A percentile compares a stretch with the other conserved stretches of the same genome.
Evolutionary conservation across 73 alveolate genomes (phyloP).

Genomic region (Breviolum minutum): DNA sequence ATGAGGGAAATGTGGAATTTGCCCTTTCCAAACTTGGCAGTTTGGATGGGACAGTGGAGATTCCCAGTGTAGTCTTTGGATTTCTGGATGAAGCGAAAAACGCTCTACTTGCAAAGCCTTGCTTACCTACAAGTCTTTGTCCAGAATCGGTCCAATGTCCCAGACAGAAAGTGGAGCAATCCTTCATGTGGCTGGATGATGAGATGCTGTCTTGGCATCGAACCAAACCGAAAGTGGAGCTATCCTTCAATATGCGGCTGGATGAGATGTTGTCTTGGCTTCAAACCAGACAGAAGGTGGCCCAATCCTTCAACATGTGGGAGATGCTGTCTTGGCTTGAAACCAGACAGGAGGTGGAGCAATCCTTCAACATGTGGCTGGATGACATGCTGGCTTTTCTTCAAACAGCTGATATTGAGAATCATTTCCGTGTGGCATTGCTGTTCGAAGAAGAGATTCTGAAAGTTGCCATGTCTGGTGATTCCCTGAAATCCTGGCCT

Average conservation of each 20-base stretch:
- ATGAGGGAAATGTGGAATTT: neutral
- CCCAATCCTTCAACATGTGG: too few relatives aligned
- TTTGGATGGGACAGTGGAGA: neutral
- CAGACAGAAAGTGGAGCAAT: too few relatives aligned
- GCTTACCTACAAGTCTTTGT: neutral
- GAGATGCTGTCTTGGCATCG: too few relatives aligned
- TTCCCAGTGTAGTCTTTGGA: neutral
- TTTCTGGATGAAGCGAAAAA: conserved; percentile 12
- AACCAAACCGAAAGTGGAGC: too few relatives aligned
- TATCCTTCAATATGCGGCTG: too few relatives aligned
- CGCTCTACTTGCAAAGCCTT: neutral
- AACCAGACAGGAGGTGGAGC: neutral
- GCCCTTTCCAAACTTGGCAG: neutral
- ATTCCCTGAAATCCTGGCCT: conserved; percentile 13
- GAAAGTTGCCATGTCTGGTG: neutral
- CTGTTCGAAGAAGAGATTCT: conserved; percentile 35
- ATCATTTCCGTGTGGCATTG: conserved; percentile 39
- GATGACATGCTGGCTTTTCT: neutral
- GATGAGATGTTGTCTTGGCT: conserved; percentile 18
- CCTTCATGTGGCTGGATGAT: too few relatives aligned
- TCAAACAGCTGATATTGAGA: conserved; percentile 55
- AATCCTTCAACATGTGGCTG: neutral
- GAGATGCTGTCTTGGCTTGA: neutral
- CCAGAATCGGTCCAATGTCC: conserved; percentile 11
- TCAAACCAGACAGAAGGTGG: too few relatives aligned